phyloP scores from a whole-genome alignment of 2,329 filamentous ascomycete species.

The Exophiala alcalophila region DNA sequence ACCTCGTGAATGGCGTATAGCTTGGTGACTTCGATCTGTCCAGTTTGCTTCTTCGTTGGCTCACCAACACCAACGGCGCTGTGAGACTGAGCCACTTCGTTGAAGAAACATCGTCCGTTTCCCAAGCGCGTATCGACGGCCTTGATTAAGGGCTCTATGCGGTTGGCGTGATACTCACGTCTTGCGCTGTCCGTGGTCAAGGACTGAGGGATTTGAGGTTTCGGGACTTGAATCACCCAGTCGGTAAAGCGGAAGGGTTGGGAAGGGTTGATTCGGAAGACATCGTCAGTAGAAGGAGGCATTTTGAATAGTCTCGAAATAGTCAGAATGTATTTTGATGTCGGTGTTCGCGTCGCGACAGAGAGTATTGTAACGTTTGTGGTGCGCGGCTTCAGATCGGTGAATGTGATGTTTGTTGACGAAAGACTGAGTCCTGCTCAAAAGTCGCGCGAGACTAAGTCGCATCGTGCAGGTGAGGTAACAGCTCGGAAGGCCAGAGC shows the following conservation, averaged over 20 bases:
- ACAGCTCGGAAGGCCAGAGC: too few relatives aligned
- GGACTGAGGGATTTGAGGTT: constrained; percentile 3
- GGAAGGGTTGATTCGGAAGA: constrained; percentile 13
- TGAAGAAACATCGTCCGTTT: constrained; percentile 13
- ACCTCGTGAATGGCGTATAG: constrained; percentile 22
- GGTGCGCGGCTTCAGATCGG: too few relatives aligned
- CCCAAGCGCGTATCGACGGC: constrained; percentile 10
- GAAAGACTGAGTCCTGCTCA: too few relatives aligned
- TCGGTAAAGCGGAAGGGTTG: constrained; percentile 11
- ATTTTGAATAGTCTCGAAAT: too few relatives aligned
- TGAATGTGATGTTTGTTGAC: too few relatives aligned
- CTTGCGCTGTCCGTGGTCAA: constrained; percentile 2
- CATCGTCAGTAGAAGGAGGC: constrained; percentile 1
- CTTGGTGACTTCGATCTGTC: constrained; percentile 14
- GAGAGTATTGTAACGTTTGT: too few relatives aligned
- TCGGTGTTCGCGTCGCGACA: too few relatives aligned
- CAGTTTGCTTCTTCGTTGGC: constrained; percentile 1
- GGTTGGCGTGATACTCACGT: constrained; percentile 3
- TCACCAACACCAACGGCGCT: too few relatives aligned
- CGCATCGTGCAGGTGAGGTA: too few relatives aligned
- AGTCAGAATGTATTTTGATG: too few relatives aligned
- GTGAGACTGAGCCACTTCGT: background rate
- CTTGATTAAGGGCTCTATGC: constrained; percentile 8
- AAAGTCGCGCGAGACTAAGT: too few relatives aligned
- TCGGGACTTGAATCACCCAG: constrained; percentile 16